These are phyloP conservation scores for Solanum chmielewskii DNA, from an alignment of 257 asterid species.

Conservation along the genomic window DNA sequence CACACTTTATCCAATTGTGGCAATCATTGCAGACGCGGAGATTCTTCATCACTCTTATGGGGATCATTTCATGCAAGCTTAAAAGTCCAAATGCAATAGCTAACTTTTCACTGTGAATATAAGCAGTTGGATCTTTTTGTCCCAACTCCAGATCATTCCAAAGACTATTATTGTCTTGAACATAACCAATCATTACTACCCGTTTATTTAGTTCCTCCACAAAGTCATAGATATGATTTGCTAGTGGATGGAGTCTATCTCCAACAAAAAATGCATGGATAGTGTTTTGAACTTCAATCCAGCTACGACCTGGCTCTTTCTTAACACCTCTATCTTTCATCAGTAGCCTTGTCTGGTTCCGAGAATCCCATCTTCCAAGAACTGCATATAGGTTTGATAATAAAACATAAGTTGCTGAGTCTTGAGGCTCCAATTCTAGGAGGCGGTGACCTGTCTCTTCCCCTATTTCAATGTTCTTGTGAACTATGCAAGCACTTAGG, in stretches of 20 bases:
- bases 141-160: slow-evolving; percentile 63
- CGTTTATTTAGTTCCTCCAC: slow-evolving; percentile 43
- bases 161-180: slow-evolving; percentile 46
- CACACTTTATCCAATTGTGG: slow-evolving; percentile 71
- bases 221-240: slow-evolving; percentile 40
- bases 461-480: slow-evolving; percentile 61
- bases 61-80: slow-evolving; percentile 35
- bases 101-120: slow-evolving; percentile 71
- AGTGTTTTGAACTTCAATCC: slow-evolving; percentile 62
- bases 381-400: slow-evolving; percentile 76
- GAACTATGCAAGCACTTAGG: slow-evolving; percentile 74
- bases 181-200: slow-evolving; percentile 46
- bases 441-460: slow-evolving; percentile 67
- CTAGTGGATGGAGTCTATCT: slow-evolving; percentile 63
- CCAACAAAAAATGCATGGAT: slow-evolving; percentile 76
- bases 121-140: slow-evolving; percentile 51
- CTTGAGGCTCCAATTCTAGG: slow-evolving; percentile 57
- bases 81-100: slow-evolving; percentile 75
- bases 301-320: slow-evolving; percentile 91
- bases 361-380: slow-evolving; percentile 55
- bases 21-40: slow-evolving; percentile 78
- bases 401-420: slow-evolving; percentile 74
- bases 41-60: slow-evolving; percentile 77
- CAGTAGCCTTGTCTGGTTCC: slow-evolving; percentile 53
- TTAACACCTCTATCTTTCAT: slow-evolving; percentile 75